phyloP scores from a whole-genome alignment of 345 rosid genomes.

The Eucalyptus pauciflora region DNA sequence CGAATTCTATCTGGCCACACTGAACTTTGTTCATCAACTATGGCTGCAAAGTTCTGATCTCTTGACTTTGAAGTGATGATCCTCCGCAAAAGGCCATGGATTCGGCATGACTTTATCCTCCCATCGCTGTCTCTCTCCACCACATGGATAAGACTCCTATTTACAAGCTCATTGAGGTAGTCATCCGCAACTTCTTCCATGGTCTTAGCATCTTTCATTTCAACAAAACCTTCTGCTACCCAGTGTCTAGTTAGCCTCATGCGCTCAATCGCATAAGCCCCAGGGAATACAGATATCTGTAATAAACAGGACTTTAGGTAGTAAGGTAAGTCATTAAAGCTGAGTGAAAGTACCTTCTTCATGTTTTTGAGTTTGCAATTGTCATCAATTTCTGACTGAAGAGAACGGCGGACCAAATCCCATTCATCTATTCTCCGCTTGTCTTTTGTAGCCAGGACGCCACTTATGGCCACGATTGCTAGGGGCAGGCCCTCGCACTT shows the following conservation, averaged over 20 bases:
- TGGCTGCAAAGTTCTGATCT: constrained; percentile 23
- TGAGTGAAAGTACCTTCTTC: constrained; percentile 24
- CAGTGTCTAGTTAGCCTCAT: constrained; percentile 22
- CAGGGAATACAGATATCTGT: constrained; percentile 29
- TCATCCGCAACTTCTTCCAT: constrained; percentile 32
- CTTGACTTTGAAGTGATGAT: constrained; percentile 19
- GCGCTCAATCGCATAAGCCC: constrained; percentile 9
- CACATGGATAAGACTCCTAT: constrained; percentile 25
- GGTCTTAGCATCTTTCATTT: constrained; percentile 20
- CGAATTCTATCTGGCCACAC: constrained; percentile 22
- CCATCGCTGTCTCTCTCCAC: constrained; percentile 14
- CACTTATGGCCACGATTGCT: constrained; percentile 33
- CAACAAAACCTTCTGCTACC: constrained; percentile 37
- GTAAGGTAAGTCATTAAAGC: constrained; percentile 35
- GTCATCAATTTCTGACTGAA: constrained; percentile 19
- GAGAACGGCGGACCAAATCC: constrained; percentile 14
- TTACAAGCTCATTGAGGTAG: constrained; percentile 27
- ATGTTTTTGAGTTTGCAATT: constrained; percentile 10
- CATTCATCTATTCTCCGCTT: constrained; percentile 17
- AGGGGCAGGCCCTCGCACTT: constrained; percentile 34
- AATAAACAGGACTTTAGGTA: constrained; percentile 27
- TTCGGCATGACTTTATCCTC: constrained; percentile 13
- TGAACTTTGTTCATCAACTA: background rate
- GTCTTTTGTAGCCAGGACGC: constrained; percentile 19
- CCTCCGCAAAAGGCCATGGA: constrained; percentile 25